Conservation (phyloP, 805 yeast genomes). For the Candida ascalaphidarum region DNA sequence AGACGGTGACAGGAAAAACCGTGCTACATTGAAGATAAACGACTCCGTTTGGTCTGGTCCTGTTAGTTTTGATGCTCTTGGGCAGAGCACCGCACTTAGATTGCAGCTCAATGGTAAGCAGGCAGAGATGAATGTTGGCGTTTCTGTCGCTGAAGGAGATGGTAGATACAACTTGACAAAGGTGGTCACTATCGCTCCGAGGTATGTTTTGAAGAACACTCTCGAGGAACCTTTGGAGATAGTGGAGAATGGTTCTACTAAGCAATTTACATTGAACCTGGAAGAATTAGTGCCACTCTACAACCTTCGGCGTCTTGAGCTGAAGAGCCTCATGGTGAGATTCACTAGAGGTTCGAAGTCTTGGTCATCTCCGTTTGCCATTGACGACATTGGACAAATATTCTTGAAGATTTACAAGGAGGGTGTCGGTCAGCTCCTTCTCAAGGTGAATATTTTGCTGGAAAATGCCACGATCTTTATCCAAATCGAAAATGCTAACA, state of each 20-base stretch:
- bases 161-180: constrained; percentile 76
- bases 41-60: constrained; percentile 69
- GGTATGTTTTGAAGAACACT: constrained; percentile 67
- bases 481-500: constrained; percentile 61
- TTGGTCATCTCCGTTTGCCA: constrained; percentile 85
- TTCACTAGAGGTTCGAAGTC: constrained; percentile 47
- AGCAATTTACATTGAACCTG: constrained; percentile 36
- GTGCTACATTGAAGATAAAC: constrained; percentile 58
- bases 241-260: constrained; percentile 61
- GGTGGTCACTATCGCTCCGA: constrained; percentile 72
- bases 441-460: constrained; percentile 66
- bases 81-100: constrained; percentile 56
- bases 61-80: constrained; percentile 82
- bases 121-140: constrained; percentile 66
- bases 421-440: constrained; percentile 57
- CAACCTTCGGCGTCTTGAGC: constrained; percentile 45
- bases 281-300: constrained; percentile 51
- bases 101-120: constrained; percentile 41
- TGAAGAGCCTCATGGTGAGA: constrained; percentile 55
- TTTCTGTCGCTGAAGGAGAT: constrained; percentile 70
- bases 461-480: constrained; percentile 80
- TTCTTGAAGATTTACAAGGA: constrained; percentile 62
- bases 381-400: constrained; percentile 78
- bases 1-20: constrained; percentile 47
- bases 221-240: constrained; percentile 48